Evolutionary conservation across 768 basidiomycete species (phyloP), one percentile per base, ranked within the genome.

Genomic region (Suillus subluteus): DNA sequence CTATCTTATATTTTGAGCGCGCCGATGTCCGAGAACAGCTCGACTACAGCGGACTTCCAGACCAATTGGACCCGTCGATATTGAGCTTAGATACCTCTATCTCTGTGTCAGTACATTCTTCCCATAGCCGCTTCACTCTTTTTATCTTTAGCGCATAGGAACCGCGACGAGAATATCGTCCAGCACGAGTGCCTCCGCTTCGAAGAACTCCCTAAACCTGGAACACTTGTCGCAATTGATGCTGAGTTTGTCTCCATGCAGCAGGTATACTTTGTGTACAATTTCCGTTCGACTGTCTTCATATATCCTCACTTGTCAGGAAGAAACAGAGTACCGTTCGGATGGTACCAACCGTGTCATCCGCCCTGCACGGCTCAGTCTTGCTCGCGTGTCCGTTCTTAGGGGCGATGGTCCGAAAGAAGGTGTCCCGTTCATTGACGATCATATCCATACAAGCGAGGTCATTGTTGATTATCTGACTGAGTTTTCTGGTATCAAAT

Each of bases 201-300:
- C 23, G 86, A 89, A 18, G 98, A 99, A 76, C 78, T 98, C 9
- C 96, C 97, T 0, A 85, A 79, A 65, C 89, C 91, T 6, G 98
- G 95, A 15, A 96, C 91, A 6, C 79, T 97, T 50, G 90, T 99
- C 44, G 90, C 97, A 4, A 98, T 99, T 68, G 98, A 99, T 73
- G 96, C 97, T 2, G 97, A 99, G 73, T 99, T 99, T 74, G 97
- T 99, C 30, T 92, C 90, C 6, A 92, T 99, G 87, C 96, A 99
- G 76, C 94, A 96, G 82, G 94, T 91, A 67, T 58, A 72, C 59
- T 63, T 40, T 37, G 4, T 70, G 58, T 46, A 40, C 61, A 32
- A 16, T 30, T 37, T 48, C 18, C 30, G 13, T 30, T 32, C 26
- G 11, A 5, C 58, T 26, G 55, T 26, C 16, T 6, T 64, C 26